phyloP scores from a whole-genome alignment of 495 filamentous ascomycete species.

The Aspergillus heteromorphus region DNA sequence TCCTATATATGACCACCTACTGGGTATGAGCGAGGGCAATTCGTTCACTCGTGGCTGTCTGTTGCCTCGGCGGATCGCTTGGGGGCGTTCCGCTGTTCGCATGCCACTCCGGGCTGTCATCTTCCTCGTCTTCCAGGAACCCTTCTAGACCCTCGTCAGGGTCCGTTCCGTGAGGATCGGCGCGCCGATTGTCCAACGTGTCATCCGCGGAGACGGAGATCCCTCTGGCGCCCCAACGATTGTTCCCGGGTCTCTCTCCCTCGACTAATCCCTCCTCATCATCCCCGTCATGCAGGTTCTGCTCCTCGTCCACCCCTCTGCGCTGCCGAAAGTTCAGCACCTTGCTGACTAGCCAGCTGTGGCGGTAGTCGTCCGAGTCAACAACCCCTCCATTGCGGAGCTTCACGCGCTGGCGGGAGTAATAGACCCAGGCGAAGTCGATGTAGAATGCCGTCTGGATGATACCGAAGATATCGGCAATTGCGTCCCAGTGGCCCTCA shows the following conservation, averaged over 20 bases:
- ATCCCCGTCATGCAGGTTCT: conserved; percentile 37
- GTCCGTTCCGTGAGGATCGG: conserved; percentile 9
- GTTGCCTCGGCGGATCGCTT: conserved; percentile 1
- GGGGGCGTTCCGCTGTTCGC: conserved; percentile 2
- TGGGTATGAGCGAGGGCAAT: background rate
- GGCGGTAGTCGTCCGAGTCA: conserved; percentile 82
- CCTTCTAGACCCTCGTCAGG: conserved; percentile 19
- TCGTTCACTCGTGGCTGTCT: background rate
- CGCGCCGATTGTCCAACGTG: conserved; percentile 48
- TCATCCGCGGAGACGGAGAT: conserved; percentile 81
- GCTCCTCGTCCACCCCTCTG: conserved; percentile 30
- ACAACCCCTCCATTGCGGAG: conserved; percentile 85
- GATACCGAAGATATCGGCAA: conserved; percentile 76
- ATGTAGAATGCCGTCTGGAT: conserved; percentile 87
- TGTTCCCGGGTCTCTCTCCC: conserved; percentile 28
- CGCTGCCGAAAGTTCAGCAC: conserved; percentile 37
- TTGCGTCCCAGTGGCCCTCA: conserved; percentile 59
- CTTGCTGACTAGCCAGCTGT: conserved; percentile 66
- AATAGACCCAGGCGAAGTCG: conserved; percentile 98
- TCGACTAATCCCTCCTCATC: conserved; percentile 18
- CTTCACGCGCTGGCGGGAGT: conserved; percentile 87
- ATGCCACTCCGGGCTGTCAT: conserved; percentile 2
- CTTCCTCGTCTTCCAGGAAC: conserved; percentile 25
- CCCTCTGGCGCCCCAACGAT: conserved; percentile 69
- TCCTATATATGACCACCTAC: conserved; percentile 1